Evolutionary conservation across 2,329 filamentous ascomycete species (phyloP), one percentile per base, ranked within the genome.

Genomic region (Alternaria tenuissima): DNA sequence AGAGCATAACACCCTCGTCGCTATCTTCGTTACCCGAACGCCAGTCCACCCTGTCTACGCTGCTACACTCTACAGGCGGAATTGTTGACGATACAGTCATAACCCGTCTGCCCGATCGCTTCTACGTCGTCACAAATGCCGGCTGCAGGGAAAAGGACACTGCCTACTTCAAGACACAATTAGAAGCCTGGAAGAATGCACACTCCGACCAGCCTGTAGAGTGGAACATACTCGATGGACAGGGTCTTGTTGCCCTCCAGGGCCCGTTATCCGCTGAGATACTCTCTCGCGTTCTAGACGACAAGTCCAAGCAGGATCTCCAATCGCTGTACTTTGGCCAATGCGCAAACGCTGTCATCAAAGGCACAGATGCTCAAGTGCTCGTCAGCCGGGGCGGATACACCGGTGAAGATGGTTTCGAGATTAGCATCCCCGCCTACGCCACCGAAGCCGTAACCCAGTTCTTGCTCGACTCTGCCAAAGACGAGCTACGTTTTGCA

Each of bases 381-480:
- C 85, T 97, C 52, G 89, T 97, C 74, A 94, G 89, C 76, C 88
- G 95, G 62, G 95, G 91, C 47, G 95, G 95, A 5, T 99, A 99
- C 83, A 99, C 95, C 0, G 95, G 95, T 61, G 95, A 99, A 82
- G 95, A 99, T 78, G 95, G 95, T 42, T 99, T 99, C 80, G 95
- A 99, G 82, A 92, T 99, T 73, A 95, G 92, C 41, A 91, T 97
- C 71, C 88, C 90, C 1, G 85, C 87, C 0, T 84, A 85, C 24
- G 86, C 89, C 69, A 88, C 89, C 8, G 85, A 87, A 6, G 82
- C 82, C 20, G 85, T 94, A 41, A 89, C 91, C 5, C 85, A 93
- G 76, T 83, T 88, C 24, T 84, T 97, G 24, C 86, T 97, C 47
- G 78, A 84, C 41, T 82, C 86, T 32, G 83, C 84, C 0, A 80